A percentile compares a stretch with the other conserved stretches of the same genome.
These are phyloP conservation scores for Delonix regia DNA, from an alignment of 306 rosid species.

Conservation along the genomic window DNA sequence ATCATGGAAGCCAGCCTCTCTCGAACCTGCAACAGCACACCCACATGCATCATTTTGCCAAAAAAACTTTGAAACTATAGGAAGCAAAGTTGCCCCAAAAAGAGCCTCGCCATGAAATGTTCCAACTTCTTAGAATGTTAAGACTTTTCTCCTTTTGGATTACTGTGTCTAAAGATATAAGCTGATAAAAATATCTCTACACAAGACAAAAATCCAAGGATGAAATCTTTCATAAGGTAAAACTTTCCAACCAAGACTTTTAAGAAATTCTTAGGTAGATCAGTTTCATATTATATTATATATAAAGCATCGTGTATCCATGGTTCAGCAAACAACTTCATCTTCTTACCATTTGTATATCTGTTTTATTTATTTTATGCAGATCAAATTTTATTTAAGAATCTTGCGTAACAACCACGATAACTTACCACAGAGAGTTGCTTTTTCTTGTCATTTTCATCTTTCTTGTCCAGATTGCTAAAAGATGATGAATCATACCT, in stretches of 20 bases:
- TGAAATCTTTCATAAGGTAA: background rate
- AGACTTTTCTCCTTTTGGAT: background rate
- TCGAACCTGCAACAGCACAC: conserved; percentile 56
- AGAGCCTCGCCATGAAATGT: background rate
- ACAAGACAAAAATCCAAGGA: background rate
- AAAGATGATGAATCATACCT: conserved; percentile 70
- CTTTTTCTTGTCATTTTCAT: conserved; percentile 40
- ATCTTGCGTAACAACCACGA: background rate
- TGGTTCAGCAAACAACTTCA: background rate
- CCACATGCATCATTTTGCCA: conserved; percentile 12
- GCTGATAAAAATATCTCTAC: background rate
- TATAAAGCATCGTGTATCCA: background rate
- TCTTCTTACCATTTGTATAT: background rate
- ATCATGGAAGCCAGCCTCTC: conserved; percentile 77
- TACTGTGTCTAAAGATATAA: background rate
- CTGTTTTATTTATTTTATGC: background rate
- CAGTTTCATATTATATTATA: too few species aligned
- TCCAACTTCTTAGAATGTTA: background rate
- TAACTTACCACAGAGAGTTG: conserved; percentile 64
- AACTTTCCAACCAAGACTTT: background rate
- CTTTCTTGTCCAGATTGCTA: conserved; percentile 43
- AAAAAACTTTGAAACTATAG: conserved; percentile 15
- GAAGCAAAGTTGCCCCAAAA: background rate
- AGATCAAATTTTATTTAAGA: background rate
- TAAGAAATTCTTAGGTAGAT: background rate